These are phyloP conservation scores for Porphyrellus cyaneotinctus DNA, from an alignment of 768 basidiomycete species.

Conservation along the genomic window DNA sequence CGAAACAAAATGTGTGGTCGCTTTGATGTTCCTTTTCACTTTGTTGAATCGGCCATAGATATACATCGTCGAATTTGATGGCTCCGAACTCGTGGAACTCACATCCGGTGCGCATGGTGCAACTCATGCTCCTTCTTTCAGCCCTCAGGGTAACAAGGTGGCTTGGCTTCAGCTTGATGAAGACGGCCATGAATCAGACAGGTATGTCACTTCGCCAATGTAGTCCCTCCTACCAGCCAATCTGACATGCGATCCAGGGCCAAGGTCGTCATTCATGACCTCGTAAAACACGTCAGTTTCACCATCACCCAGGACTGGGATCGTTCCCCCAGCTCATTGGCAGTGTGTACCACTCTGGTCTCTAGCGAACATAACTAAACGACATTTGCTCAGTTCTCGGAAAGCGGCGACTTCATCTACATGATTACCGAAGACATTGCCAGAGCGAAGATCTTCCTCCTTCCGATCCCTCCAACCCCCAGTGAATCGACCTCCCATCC, in stretches of 20 bases:
- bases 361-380: neutral
- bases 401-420: conserved; percentile 64
- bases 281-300: conserved; percentile 60
- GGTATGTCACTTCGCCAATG: conserved; percentile 34
- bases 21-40: neutral
- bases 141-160: conserved; percentile 57
- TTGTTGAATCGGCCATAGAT: conserved; percentile 41
- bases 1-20: conserved; percentile 70
- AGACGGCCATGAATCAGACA: conserved; percentile 89
- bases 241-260: conserved; percentile 39
- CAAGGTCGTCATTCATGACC: conserved; percentile 77
- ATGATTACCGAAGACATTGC: conserved; percentile 77
- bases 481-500: conserved; percentile 50
- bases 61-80: conserved; percentile 61
- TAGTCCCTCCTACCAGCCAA: neutral
- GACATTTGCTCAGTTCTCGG: conserved; percentile 55
- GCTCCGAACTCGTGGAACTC: conserved; percentile 56
- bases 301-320: conserved; percentile 85
- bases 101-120: conserved; percentile 87
- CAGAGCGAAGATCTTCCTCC: conserved; percentile 64
- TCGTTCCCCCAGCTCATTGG: conserved; percentile 49
- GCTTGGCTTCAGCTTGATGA: conserved; percentile 87
- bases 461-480: conserved; percentile 65
- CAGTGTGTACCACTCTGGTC: conserved; percentile 7
- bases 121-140: conserved; percentile 69